These are phyloP conservation scores for Penicillium cataractarum DNA, from an alignment of 495 filamentous ascomycete genomes.

Conservation along the genomic window DNA sequence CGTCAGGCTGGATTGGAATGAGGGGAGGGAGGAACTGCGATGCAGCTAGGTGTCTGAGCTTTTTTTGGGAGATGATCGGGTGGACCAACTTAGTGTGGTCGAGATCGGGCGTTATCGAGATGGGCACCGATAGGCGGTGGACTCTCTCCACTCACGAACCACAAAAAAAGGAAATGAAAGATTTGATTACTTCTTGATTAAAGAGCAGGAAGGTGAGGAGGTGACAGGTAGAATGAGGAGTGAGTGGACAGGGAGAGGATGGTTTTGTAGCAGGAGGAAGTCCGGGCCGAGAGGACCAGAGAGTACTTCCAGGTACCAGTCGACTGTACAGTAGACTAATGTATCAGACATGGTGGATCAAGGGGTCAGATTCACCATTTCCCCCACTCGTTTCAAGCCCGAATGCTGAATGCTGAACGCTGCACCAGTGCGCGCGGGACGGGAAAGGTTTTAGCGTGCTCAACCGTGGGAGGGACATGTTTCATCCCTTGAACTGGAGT, in stretches of 20 bases:
- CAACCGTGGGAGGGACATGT: neutral
- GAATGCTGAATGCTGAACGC: neutral
- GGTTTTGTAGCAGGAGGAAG: conserved; percentile 8
- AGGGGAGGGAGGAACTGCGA: neutral
- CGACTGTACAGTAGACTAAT: too few relatives aligned
- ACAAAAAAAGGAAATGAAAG: neutral
- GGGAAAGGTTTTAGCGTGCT: neutral
- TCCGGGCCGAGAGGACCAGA: neutral
- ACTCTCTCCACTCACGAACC: neutral
- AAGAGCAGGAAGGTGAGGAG: too few relatives aligned
- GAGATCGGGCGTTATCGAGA: conserved; percentile 30
- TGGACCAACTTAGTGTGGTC: conserved; percentile 29
- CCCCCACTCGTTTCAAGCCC: conserved; percentile 25
- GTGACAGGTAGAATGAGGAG: neutral
- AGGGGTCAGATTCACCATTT: conserved; percentile 11
- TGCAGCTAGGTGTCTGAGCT: conserved; percentile 23
- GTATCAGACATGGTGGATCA: conserved; percentile 12
- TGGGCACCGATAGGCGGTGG: neutral
- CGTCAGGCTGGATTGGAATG: conserved; percentile 24
- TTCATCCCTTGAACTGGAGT: neutral
- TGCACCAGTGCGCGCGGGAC: neutral
- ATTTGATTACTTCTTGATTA: neutral
- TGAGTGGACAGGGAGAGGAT: neutral
- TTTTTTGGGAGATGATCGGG: conserved; percentile 30
- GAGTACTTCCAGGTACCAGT: too few relatives aligned